These are phyloP conservation scores for Udeniomyces megalosporus DNA, from an alignment of 768 basidiomycete species.

Conservation along the genomic window DNA sequence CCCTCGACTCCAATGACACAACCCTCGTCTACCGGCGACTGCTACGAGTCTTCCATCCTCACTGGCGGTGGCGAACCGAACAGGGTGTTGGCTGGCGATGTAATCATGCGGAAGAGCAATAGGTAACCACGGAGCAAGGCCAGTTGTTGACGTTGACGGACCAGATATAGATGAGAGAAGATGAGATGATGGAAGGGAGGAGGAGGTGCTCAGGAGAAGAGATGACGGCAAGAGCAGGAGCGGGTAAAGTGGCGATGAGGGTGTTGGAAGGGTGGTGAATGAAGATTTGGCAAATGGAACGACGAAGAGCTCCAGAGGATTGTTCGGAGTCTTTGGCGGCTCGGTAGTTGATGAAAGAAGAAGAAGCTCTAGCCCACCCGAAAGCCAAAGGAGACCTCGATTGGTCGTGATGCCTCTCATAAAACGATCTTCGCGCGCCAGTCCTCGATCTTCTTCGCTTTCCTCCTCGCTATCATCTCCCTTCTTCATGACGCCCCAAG, in stretches of 20 bases:
- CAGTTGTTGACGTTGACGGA: slow-evolving; percentile 34
- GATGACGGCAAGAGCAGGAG: not conserved
- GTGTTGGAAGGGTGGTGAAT: slow-evolving; percentile 2
- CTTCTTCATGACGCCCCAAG: slow-evolving; percentile 57
- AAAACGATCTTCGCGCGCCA: slow-evolving; percentile 60
- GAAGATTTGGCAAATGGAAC: not conserved
- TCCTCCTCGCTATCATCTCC: slow-evolving; percentile 1
- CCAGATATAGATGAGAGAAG: not conserved
- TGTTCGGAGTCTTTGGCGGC: slow-evolving; percentile 46
- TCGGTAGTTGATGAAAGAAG: not conserved
- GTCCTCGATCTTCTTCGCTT: not conserved
- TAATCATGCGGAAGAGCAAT: slow-evolving; percentile 56
- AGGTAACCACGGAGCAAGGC: not conserved
- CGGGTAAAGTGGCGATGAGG: slow-evolving; percentile 33
- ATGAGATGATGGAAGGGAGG: not conserved
- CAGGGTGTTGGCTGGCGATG: slow-evolving; percentile 79
- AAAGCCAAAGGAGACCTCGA: not conserved
- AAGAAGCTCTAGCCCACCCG: slow-evolving; percentile 2
- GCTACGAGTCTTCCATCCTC: slow-evolving; percentile 82
- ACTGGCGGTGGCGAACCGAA: slow-evolving; percentile 78
- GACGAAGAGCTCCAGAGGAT: not conserved
- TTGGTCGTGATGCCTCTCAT: slow-evolving; percentile 51
- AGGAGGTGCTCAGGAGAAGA: not conserved
- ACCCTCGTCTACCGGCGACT: slow-evolving; percentile 73
- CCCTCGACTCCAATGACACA: slow-evolving; percentile 83